Percentiles rank a stretch among this genome's conserved stretches.
Evolutionary conservation across 768 basidiomycete species (phyloP).

Genomic region (Xerocomellus amylosporus): DNA sequence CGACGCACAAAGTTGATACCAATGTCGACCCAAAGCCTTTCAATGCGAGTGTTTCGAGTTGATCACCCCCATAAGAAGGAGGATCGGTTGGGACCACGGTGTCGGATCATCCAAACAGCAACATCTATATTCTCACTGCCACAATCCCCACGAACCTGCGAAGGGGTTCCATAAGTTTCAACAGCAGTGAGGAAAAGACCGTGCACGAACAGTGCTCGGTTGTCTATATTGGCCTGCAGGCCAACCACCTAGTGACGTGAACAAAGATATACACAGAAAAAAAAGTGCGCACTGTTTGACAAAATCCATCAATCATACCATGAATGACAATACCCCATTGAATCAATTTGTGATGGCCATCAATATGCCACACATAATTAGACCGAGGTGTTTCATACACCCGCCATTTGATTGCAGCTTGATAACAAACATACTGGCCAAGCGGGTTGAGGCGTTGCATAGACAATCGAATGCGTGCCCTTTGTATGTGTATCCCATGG

Average conservation of each 20-base stretch:
- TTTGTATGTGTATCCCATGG: conserved; percentile 17
- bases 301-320: conserved; percentile 29
- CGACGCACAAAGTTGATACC: conserved; percentile 36
- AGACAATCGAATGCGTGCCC: background rate
- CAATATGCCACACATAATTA: conserved; percentile 25
- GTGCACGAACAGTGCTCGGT: conserved; percentile 24
- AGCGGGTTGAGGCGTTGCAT: conserved; percentile 13
- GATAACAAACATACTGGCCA: background rate
- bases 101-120: conserved; percentile 27
- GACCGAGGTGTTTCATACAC: conserved; percentile 11
- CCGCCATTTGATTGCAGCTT: background rate
- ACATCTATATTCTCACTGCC: conserved; percentile 32
- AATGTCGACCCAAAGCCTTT: conserved; percentile 44
- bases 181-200: conserved; percentile 20
- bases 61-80: conserved; percentile 37
- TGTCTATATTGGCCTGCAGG: conserved; percentile 23
- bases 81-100: conserved; percentile 18
- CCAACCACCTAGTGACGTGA: conserved; percentile 20
- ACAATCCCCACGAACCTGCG: conserved; percentile 24
- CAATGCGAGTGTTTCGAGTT: conserved; percentile 42
- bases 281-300: conserved; percentile 12
- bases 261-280: background rate
- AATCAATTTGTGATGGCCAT: conserved; percentile 28
- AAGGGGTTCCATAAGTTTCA: conserved; percentile 20
- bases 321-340: conserved; percentile 26